These are phyloP conservation scores for Plasmodium knowlesi DNA, from an alignment of 169 alveolate genomes.

Conservation along the genomic window DNA sequence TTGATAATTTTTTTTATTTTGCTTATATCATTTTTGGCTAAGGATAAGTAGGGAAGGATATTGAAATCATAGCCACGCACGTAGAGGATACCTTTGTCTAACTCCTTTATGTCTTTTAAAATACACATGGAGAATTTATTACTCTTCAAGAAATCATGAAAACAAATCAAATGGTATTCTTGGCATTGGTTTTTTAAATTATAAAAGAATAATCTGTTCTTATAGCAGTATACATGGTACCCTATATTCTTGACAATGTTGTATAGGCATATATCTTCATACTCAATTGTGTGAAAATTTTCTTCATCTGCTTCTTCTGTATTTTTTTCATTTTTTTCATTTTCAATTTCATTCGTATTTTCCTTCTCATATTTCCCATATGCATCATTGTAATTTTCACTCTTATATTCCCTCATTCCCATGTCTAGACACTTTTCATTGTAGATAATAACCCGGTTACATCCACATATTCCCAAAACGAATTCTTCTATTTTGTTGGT, in stretches of 20 bases:
- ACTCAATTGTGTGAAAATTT: slow-evolving; percentile 28
- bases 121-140: slow-evolving; percentile 65
- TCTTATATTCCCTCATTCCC: slow-evolving; percentile 12
- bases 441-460: slow-evolving; percentile 47
- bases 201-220: slow-evolving; percentile 42
- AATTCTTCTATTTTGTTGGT: slow-evolving; percentile 54
- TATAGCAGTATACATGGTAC: slow-evolving; percentile 26
- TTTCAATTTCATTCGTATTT: background rate
- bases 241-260: slow-evolving; percentile 29
- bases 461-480: slow-evolving; percentile 59
- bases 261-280: slow-evolving; percentile 71
- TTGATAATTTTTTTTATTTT: slow-evolving; percentile 57
- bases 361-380: slow-evolving; percentile 20
- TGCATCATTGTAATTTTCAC: slow-evolving; percentile 4
- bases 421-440: slow-evolving; percentile 46
- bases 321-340: slow-evolving; percentile 8
- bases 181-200: slow-evolving; percentile 41
- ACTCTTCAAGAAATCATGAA: slow-evolving; percentile 69
- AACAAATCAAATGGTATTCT: slow-evolving; percentile 49
- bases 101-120: slow-evolving; percentile 42
- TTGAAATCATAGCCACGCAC: slow-evolving; percentile 73
- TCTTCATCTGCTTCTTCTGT: slow-evolving; percentile 14
- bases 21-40: slow-evolving; percentile 30
- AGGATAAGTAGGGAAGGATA: slow-evolving; percentile 46
- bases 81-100: slow-evolving; percentile 26